These are phyloP conservation scores for Calonectria henricotiae DNA, from an alignment of 2,329 filamentous ascomycete genomes.

Conservation along the genomic window DNA sequence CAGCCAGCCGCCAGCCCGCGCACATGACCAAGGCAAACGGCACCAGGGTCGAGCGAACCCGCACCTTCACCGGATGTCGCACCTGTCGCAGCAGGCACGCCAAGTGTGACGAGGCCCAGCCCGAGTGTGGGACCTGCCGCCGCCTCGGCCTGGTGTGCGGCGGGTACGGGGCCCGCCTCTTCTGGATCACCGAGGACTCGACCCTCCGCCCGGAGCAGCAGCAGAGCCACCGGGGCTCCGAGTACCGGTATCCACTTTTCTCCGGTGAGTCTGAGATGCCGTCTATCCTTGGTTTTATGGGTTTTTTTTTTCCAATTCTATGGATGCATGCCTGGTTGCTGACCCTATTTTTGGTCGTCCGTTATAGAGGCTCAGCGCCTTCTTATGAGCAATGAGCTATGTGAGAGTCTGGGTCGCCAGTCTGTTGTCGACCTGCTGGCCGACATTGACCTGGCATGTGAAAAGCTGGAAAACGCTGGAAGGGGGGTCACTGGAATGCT, in stretches of 20 bases:
- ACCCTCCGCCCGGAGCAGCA: slow-evolving; percentile 42
- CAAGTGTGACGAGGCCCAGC: slow-evolving; percentile 64
- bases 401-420: slow-evolving; percentile 53
- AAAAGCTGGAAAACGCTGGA: slow-evolving; percentile 30
- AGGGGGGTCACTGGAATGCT: slow-evolving; percentile 24
- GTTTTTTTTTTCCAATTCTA: too few relatives aligned
- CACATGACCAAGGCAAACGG: slow-evolving; percentile 43
- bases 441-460: slow-evolving; percentile 50
- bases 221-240: slow-evolving; percentile 49
- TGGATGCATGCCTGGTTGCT: not conserved
- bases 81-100: slow-evolving; percentile 60
- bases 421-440: slow-evolving; percentile 47
- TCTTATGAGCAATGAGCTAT: slow-evolving; percentile 53
- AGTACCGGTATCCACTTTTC: slow-evolving; percentile 63
- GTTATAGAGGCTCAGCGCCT: slow-evolving; percentile 43
- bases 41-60: slow-evolving; percentile 46
- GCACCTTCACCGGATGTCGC: slow-evolving; percentile 57
- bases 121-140: slow-evolving; percentile 59
- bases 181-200: slow-evolving; percentile 55
- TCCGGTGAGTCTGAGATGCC: slow-evolving; percentile 52
- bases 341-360: slow-evolving; percentile 13
- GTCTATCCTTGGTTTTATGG: not conserved
- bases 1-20: not conserved
- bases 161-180: slow-evolving; percentile 59
- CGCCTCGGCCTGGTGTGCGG: slow-evolving; percentile 57